phyloP scores from a whole-genome alignment of 2,329 filamentous ascomycete species.

The Plenodomus lindquistii region DNA sequence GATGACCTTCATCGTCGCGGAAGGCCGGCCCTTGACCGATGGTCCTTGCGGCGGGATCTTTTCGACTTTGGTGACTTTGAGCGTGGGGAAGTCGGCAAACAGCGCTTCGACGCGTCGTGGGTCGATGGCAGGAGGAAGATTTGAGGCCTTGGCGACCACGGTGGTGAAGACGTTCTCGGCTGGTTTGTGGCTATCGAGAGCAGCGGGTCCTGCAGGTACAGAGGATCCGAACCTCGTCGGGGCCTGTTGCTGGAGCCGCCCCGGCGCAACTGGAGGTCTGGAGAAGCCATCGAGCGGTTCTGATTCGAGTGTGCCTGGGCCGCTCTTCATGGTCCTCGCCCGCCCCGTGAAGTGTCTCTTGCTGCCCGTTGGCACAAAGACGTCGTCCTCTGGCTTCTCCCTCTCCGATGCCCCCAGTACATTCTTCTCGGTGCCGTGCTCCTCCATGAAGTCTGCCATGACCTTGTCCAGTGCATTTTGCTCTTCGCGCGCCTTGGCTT shows the following conservation, averaged over 20 bases:
- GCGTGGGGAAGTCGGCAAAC: slow-evolving; percentile 33
- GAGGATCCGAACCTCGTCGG: slow-evolving; percentile 21
- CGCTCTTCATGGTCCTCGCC: slow-evolving; percentile 36
- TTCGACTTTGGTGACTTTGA: slow-evolving; percentile 40
- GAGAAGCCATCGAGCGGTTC: slow-evolving; percentile 27
- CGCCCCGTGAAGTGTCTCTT: slow-evolving; percentile 38
- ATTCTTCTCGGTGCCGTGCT: slow-evolving; percentile 30
- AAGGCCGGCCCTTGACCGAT: slow-evolving; percentile 23
- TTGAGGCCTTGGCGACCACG: slow-evolving; percentile 37
- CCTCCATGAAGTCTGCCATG: slow-evolving; percentile 37
- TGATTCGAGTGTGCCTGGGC: slow-evolving; percentile 36
- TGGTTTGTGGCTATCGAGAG: slow-evolving; percentile 16
- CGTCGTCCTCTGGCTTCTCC: slow-evolving; percentile 24
- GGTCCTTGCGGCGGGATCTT: slow-evolving; percentile 27
- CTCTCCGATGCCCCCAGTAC: slow-evolving; percentile 28
- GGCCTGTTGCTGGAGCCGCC: slow-evolving; percentile 17
- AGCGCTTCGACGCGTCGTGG: slow-evolving; percentile 30
- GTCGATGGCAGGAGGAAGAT: slow-evolving; percentile 35
- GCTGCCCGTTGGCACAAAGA: slow-evolving; percentile 33
- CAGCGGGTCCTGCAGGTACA: slow-evolving; percentile 16
- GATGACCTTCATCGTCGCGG: slow-evolving; percentile 35
- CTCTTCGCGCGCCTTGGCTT: slow-evolving; percentile 36
- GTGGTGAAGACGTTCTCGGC: slow-evolving; percentile 33
- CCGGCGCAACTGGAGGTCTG: slow-evolving; percentile 13
- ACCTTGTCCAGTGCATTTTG: slow-evolving; percentile 35